Percentiles rank a stretch among this genome's conserved stretches.
phyloP scores from a whole-genome alignment of 2,329 filamentous ascomycete genomes.

The Diaporthe sp. region DNA sequence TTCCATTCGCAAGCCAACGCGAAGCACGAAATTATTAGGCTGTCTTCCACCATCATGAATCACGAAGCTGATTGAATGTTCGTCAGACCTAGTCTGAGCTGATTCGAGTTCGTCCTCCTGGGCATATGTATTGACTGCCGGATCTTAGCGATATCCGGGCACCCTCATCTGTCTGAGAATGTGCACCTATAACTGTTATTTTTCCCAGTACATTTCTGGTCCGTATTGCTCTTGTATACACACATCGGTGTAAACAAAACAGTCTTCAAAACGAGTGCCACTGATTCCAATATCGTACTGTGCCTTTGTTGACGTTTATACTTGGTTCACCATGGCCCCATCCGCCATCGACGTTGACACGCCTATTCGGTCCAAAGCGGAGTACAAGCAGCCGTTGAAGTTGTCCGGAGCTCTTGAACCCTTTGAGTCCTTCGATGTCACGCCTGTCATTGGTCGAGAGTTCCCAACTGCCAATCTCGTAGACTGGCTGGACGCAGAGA shows the following conservation, averaged over 20 bases:
- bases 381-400: constrained; percentile 57
- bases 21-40: constrained; percentile 27
- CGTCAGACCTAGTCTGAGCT: background rate
- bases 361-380: constrained; percentile 39
- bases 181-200: background rate
- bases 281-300: background rate
- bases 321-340: constrained; percentile 43
- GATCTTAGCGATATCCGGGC: background rate
- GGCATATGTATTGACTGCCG: background rate
- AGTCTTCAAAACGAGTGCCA: background rate
- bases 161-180: background rate
- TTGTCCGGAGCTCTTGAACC: constrained; percentile 64
- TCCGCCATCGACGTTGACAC: constrained; percentile 44
- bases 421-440: constrained; percentile 70
- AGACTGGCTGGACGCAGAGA: constrained; percentile 72
- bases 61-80: background rate
- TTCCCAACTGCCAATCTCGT: constrained; percentile 71
- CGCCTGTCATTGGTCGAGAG: constrained; percentile 74
- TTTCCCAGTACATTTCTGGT: background rate
- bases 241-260: background rate
- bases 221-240: too few species aligned
- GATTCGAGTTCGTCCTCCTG: background rate
- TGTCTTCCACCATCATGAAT: constrained; percentile 16
- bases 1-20: background rate
- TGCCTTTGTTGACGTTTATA: background rate